phyloP scores from a whole-genome alignment of 768 basidiomycete genomes.

The Dendrothele bispora region DNA sequence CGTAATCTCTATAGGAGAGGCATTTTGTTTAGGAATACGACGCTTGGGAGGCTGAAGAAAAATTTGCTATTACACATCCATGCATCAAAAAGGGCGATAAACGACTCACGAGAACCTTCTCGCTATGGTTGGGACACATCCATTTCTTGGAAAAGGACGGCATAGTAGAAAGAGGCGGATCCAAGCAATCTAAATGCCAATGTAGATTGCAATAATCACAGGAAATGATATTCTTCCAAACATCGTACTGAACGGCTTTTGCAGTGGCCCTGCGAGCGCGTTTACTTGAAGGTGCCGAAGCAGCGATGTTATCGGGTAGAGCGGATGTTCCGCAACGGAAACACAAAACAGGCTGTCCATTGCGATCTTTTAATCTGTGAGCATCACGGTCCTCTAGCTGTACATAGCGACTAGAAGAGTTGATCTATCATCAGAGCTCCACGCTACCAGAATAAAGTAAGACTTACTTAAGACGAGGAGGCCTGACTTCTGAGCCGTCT shows the following conservation, averaged over 20 bases:
- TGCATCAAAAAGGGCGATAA: constrained; percentile 44
- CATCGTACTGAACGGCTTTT: constrained; percentile 45
- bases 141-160: constrained; percentile 90
- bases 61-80: constrained; percentile 3
- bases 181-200: constrained; percentile 97
- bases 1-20: constrained; percentile 71
- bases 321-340: constrained; percentile 87
- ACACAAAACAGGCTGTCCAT: constrained; percentile 82
- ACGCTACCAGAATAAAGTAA: constrained; percentile 8
- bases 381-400: constrained; percentile 91
- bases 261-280: constrained; percentile 52
- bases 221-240: constrained; percentile 78
- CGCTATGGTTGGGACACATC: constrained; percentile 99
- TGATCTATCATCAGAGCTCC: constrained; percentile 14
- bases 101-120: constrained; percentile 82
- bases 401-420: constrained; percentile 65
- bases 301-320: constrained; percentile 53
- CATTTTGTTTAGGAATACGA: constrained; percentile 73
- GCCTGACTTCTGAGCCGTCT: constrained; percentile 74
- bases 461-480: constrained; percentile 80
- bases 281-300: constrained; percentile 53
- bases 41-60: constrained; percentile 69
- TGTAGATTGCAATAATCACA: constrained; percentile 95
- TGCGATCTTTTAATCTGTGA: constrained; percentile 81
- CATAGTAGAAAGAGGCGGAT: constrained; percentile 85